Base-by-base conservation (phyloP, 345 rosid genomes). In the Aquilaria sinensis region DNA sequence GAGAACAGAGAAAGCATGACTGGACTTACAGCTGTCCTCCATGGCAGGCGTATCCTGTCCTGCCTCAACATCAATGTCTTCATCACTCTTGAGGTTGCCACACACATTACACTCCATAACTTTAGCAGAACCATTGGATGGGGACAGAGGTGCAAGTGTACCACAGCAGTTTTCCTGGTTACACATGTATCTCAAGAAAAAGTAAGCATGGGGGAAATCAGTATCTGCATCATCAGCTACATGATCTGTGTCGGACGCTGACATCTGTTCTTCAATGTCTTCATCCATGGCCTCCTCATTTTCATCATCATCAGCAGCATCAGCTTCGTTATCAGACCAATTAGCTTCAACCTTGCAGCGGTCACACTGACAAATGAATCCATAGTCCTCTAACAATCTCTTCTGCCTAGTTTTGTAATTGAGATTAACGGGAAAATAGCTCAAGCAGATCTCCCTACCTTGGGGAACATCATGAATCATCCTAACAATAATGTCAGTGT, bases 371-470 rank as follows among this genome's bases (percentile, higher is more conserved):
- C 97, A 93, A 37, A 32, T 51, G 16, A 93, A 93, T 15, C 96
- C 94, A 31, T 93, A 93, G 65, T 93, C 97, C 68, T 82, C 86
- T 2, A 77, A 60, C 77, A 90, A 59, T 60, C 87, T 79, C 68
- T 74, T 79, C 75, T 82, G 94, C 11, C 98, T 74, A 8, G 60
- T 61, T 8, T 80, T 58, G 34, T 77, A 93, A 62, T 74, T 74
- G 69, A 68, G 63, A 75, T 93, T 87, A n/a, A 93, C 92, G 7
- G 98, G 97, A 67, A 93, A 93, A 70, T 87, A 93, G 59, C 98
- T 93, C 72, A 89, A 72, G 72, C 93, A 92, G 9, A 92, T 80
- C 84, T 92, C 93, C 72, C 97, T 87, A 9, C 94, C 96, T 53
- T 76, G 56, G 13, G 91, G 88, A 43, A 89, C 85, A 70, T 90